These are phyloP conservation scores for Teratosphaeria pseudoeucalypti DNA, from an alignment of 2,329 filamentous ascomycete genomes.

Conservation along the genomic window DNA sequence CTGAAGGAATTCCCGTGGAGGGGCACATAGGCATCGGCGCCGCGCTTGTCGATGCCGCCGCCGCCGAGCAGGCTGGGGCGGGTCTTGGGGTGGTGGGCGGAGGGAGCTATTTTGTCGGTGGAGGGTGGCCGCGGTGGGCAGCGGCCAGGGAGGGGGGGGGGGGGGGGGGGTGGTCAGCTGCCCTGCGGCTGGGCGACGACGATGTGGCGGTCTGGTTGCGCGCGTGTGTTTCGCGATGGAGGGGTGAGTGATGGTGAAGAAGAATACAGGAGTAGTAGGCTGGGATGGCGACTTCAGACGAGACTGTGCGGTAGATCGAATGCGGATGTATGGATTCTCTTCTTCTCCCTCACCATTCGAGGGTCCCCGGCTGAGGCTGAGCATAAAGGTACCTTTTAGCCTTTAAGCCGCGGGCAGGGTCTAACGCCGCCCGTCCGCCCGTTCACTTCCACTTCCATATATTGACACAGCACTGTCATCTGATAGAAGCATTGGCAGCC, in stretches of 20 bases:
- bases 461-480: too few relatives aligned
- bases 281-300: too few relatives aligned
- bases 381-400: neutral
- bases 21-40: slow-evolving; percentile 30
- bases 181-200: neutral
- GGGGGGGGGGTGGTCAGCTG: neutral
- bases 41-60: slow-evolving; percentile 6
- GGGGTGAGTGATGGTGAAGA: too few relatives aligned
- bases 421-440: too few relatives aligned
- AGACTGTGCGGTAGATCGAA: too few relatives aligned
- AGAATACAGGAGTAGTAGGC: too few relatives aligned
- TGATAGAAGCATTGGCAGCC: neutral
- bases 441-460: neutral
- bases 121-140: slow-evolving; percentile 13
- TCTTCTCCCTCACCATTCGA: neutral
- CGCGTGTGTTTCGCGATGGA: neutral
- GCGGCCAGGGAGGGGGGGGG: slow-evolving; percentile 9
- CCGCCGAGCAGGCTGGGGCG: slow-evolving; percentile 50
- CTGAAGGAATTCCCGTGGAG: slow-evolving; percentile 33
- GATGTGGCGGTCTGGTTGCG: neutral
- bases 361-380: neutral
- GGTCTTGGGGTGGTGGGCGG: slow-evolving; percentile 43
- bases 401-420: too few relatives aligned
- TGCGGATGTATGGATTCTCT: too few relatives aligned
- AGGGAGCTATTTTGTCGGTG: slow-evolving; percentile 29